Evolutionary conservation across 2,329 filamentous ascomycete genomes (phyloP).

Genomic region (Pyrenochaeta sp.): DNA sequence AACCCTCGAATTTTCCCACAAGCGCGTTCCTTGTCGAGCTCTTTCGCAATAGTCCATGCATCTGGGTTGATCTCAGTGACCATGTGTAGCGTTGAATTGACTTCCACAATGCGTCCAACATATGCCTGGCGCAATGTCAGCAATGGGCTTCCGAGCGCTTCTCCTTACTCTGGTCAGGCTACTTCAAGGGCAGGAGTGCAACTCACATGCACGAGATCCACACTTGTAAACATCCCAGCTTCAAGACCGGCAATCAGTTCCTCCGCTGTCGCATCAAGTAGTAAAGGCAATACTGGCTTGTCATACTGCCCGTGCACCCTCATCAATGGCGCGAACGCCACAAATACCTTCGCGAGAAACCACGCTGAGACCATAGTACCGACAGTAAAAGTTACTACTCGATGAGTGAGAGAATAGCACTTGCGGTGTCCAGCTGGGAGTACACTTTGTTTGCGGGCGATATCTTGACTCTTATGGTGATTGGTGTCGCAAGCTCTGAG

Average conservation of each 20-base stretch:
- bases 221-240: conserved; percentile 62
- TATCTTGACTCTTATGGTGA: conserved; percentile 18
- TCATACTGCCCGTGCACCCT: conserved; percentile 24
- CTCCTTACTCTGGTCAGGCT: not conserved
- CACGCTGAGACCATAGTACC: conserved; percentile 30
- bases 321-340: conserved; percentile 28
- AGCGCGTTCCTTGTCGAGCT: conserved; percentile 59
- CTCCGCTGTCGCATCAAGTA: conserved; percentile 63
- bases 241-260: conserved; percentile 61
- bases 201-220: conserved; percentile 60
- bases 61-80: conserved; percentile 67
- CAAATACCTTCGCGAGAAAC: conserved; percentile 23
- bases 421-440: not conserved
- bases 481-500: conserved; percentile 1
- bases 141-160: not conserved
- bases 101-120: conserved; percentile 59
- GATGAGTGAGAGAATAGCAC: not conserved
- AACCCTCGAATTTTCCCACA: conserved; percentile 58
- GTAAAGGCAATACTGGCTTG: conserved; percentile 36
- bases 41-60: conserved; percentile 58
- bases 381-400: conserved; percentile 2
- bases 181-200: not conserved
- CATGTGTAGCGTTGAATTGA: conserved; percentile 61
- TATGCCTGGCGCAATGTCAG: conserved; percentile 53
- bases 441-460: not conserved